Evolutionary conservation across 495 filamentous ascomycete species (phyloP).

Genomic region (Margaritispora aquatica): DNA sequence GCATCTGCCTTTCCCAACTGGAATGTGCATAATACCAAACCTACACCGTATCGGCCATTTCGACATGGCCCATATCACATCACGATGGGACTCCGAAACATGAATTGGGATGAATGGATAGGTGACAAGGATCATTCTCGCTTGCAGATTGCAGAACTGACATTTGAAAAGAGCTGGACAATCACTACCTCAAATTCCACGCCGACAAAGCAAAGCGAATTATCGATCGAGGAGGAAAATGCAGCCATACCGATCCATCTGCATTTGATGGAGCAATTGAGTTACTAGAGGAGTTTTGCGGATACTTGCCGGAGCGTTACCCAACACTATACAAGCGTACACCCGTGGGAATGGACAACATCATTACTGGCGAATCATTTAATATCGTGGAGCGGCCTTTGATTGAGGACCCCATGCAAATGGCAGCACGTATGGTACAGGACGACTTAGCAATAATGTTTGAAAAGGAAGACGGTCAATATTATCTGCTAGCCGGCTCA

Average conservation of each 20-base stretch:
- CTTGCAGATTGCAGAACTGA: neutral
- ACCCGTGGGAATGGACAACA: constrained; percentile 60
- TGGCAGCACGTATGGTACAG: constrained; percentile 65
- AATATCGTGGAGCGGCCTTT: constrained; percentile 61
- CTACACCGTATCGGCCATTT: constrained; percentile 80
- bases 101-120: constrained; percentile 83
- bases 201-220: constrained; percentile 67
- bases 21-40: constrained; percentile 64
- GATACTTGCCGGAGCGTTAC: constrained; percentile 78
- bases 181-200: constrained; percentile 72
- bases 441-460: constrained; percentile 89
- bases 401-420: constrained; percentile 77
- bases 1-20: constrained; percentile 65
- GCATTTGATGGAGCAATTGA: constrained; percentile 75
- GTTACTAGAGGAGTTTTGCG: constrained; percentile 66
- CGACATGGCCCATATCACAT: constrained; percentile 71
- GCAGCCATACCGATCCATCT: constrained; percentile 64
- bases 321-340: constrained; percentile 66
- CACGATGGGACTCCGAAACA: constrained; percentile 75
- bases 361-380: constrained; percentile 67
- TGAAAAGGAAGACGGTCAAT: constrained; percentile 70
- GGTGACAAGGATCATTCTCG: constrained; percentile 27
- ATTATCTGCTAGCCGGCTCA: constrained; percentile 76
- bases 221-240: constrained; percentile 60
- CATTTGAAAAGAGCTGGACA: constrained; percentile 64